Conservation (phyloP, 306 rosid genomes). For the Malus fusca region DNA sequence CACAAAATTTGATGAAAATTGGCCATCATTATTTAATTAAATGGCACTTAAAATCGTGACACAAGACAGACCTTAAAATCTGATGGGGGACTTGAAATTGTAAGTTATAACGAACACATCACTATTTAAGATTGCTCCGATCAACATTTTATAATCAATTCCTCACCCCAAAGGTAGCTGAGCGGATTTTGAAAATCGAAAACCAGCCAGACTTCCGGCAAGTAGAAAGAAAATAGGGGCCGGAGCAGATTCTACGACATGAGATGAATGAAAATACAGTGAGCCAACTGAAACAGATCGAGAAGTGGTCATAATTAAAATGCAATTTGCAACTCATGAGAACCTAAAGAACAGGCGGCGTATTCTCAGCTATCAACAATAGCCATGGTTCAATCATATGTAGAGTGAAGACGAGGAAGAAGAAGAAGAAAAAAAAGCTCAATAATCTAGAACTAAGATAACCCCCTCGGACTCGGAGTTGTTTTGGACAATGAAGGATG, state of each 20-base stretch:
- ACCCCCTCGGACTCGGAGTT: conserved; percentile 16
- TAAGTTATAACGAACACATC: no score
- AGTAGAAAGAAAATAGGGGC: neutral
- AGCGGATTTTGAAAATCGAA: no score
- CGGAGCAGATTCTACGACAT: neutral
- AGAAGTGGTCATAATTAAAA: neutral
- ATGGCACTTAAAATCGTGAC: no score
- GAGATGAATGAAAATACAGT: neutral
- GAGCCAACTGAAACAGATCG: neutral
- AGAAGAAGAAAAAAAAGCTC: conserved; percentile 1
- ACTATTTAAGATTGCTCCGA: no score
- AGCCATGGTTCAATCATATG: conserved; percentile 21
- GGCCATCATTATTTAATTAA: no score
- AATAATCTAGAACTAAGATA: conserved; percentile 17
- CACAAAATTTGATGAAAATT: no score
- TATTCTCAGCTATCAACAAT: conserved; percentile 34
- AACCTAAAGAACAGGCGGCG: conserved; percentile 25
- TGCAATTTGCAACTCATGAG: conserved; percentile 26
- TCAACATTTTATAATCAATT: no score
- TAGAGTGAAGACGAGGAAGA: neutral
- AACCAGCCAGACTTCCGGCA: neutral
- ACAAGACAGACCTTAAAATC: no score
- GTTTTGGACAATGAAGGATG: conserved; percentile 12
- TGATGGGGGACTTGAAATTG: no score
- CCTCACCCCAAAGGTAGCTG: no score